phyloP scores from a whole-genome alignment of 2,329 filamentous ascomycete genomes.

The Pochonia chlamydosporia region DNA sequence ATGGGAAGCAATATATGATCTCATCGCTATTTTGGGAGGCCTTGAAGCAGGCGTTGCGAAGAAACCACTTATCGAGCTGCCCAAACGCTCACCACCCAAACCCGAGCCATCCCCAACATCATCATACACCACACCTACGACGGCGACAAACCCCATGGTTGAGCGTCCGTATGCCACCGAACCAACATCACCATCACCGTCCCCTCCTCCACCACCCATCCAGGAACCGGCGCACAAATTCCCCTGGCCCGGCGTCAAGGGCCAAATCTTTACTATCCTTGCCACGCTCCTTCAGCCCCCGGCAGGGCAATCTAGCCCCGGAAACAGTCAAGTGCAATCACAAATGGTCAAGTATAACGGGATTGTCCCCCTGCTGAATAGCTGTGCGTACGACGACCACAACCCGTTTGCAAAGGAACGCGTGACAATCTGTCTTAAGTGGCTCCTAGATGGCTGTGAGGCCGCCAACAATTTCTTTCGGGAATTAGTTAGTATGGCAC shows the following conservation, averaged over 20 bases:
- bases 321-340: slow-evolving; percentile 72
- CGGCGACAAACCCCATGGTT: slow-evolving; percentile 34
- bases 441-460: slow-evolving; percentile 67
- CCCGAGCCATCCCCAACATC: slow-evolving; percentile 25
- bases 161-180: slow-evolving; percentile 56
- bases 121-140: slow-evolving; percentile 12
- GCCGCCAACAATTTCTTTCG: slow-evolving; percentile 68
- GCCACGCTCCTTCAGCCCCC: slow-evolving; percentile 86
- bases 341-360: slow-evolving; percentile 83
- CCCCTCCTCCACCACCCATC: slow-evolving; percentile 37
- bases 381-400: slow-evolving; percentile 85
- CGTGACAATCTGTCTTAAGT: slow-evolving; percentile 83
- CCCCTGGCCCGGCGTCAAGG: slow-evolving; percentile 74
- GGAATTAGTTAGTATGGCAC: slow-evolving; percentile 48
- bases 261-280: slow-evolving; percentile 84
- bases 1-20: slow-evolving; percentile 86
- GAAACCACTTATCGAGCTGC: slow-evolving; percentile 55
- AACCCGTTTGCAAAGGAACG: slow-evolving; percentile 94
- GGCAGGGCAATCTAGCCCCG: slow-evolving; percentile 50
- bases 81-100: slow-evolving; percentile 21
- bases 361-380: slow-evolving; percentile 81
- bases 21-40: slow-evolving; percentile 80
- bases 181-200: slow-evolving; percentile 26
- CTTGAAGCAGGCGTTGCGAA: slow-evolving; percentile 85
- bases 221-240: slow-evolving; percentile 61